Percentiles rank a stretch among this genome's conserved stretches.
These are phyloP conservation scores for Globisporangium radiosum DNA, from an alignment of 352 stramenopile species.

Conservation along the genomic window DNA sequence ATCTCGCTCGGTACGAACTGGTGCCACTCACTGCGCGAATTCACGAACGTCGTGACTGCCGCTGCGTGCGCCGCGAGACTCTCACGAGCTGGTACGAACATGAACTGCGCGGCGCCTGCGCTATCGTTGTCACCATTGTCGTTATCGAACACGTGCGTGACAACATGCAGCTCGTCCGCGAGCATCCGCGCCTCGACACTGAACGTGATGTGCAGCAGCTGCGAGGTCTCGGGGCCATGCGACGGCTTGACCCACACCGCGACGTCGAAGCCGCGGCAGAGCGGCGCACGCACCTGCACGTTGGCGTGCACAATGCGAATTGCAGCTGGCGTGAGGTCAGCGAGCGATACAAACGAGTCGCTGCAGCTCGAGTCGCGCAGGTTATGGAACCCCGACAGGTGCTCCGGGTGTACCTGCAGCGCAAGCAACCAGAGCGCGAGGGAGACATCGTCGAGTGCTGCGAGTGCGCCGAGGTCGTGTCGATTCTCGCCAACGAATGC, in stretches of 20 bases:
- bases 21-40: background rate
- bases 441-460: slow-evolving; percentile 49
- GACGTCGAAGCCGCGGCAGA: slow-evolving; percentile 39
- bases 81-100: background rate
- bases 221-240: background rate
- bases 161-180: background rate
- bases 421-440: slow-evolving; percentile 46
- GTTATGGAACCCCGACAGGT: slow-evolving; percentile 37
- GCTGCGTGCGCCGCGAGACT: background rate
- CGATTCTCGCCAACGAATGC: too few relatives aligned
- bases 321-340: slow-evolving; percentile 32
- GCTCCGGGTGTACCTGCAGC: slow-evolving; percentile 34
- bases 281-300: slow-evolving; percentile 9
- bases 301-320: slow-evolving; percentile 53
- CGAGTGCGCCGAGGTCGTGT: too few relatives aligned
- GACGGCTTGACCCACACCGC: slow-evolving; percentile 27
- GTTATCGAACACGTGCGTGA: background rate
- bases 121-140: too few relatives aligned
- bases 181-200: background rate
- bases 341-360: slow-evolving; percentile 30
- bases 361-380: slow-evolving; percentile 26
- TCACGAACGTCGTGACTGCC: slow-evolving; percentile 3
- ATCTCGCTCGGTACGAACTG: background rate
- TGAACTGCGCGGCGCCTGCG: background rate
- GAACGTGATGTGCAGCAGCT: background rate